Evolutionary conservation across 345 rosid species (phyloP).

Genomic region (Eucalyptus dawsonii): DNA sequence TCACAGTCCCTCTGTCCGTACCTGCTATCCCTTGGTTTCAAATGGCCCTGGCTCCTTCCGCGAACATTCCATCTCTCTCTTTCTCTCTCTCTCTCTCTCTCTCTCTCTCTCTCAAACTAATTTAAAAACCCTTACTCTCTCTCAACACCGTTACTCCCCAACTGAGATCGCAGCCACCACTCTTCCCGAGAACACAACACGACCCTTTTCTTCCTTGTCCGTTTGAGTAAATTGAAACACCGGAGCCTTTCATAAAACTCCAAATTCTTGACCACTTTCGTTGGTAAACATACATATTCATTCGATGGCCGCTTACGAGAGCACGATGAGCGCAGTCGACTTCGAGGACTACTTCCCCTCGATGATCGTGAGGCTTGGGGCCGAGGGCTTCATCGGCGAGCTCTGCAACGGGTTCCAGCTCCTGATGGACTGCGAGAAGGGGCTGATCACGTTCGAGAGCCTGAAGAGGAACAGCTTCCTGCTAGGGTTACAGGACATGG

Average conservation of each 20-base stretch:
- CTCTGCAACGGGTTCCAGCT: conserved; percentile 42
- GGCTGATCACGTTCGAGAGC: conserved; percentile 59
- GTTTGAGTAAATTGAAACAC: not conserved
- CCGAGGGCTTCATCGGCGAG: conserved; percentile 44
- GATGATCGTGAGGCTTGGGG: conserved; percentile 35
- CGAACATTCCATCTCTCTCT: conserved; percentile 1
- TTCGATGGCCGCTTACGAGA: not conserved
- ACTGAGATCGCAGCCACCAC: not conserved
- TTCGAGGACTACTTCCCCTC: conserved; percentile 56
- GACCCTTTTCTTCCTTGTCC: not conserved
- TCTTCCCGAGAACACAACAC: not conserved
- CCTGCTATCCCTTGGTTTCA: not conserved
- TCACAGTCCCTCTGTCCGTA: not conserved
- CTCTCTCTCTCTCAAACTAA: not conserved
- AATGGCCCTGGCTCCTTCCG: not conserved
- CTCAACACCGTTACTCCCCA: not conserved
- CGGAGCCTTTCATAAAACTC: not conserved
- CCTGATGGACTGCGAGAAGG: conserved; percentile 50
- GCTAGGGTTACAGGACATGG: conserved; percentile 39
- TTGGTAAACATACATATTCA: not conserved
- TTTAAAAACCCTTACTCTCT: not conserved
- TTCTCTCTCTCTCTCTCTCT: not conserved
- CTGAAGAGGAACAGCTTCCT: conserved; percentile 42
- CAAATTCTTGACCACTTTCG: not conserved
- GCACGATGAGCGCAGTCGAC: not conserved